Evolutionary conservation across 306 rosid species (phyloP), one percentile per base, ranked within the genome.

Genomic region (Citrullus colocynthis): DNA sequence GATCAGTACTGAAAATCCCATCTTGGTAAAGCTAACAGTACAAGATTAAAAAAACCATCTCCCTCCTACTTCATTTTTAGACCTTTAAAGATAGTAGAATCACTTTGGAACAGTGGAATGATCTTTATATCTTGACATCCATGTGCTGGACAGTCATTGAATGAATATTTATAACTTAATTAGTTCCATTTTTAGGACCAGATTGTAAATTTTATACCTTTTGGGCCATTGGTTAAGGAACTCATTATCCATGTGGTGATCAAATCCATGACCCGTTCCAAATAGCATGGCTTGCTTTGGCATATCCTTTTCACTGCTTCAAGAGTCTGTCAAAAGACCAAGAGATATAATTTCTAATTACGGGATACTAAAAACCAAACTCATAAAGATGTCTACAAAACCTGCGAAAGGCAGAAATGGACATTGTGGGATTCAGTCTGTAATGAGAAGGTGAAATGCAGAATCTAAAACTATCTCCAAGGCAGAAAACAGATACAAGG

Each of bases 361-460:
- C 62, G 48, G 41, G 42, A 70, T 28, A 69, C 36, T 28, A 55
- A 55, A 57, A 77, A 78, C 51, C 4, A 7, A 11, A 76, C 21
- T 62, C 44, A 58, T 83, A 44, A 64, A 77, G n/a, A 41, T 44
- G 77, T 28, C 24, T 81, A 61, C 82, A 83, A 86, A 82, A 95
- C 99, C 97, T 89, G 98, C 58, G 96, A 93, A 69, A 95, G 82
- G 86, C 98, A 95, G 69, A 92, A 87, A 87, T 95, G 99, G 58
- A 77, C 82, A 60, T 92, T 91, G 78, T 91, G 96, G 81, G 90
- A 86, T 75, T 96, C 86, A 34, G 83, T 83, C 96, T 95, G 93
- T 85, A 77, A 28, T 24, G 77, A 28, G 60, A 72, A 28, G 77
- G 44, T 24, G 60, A 72, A 72, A 72, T 30, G 6, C 21, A 72